Percentiles rank a stretch among this genome's conserved stretches.
Conservation (phyloP, 345 rosid species). For the Geranium brycei region DNA sequence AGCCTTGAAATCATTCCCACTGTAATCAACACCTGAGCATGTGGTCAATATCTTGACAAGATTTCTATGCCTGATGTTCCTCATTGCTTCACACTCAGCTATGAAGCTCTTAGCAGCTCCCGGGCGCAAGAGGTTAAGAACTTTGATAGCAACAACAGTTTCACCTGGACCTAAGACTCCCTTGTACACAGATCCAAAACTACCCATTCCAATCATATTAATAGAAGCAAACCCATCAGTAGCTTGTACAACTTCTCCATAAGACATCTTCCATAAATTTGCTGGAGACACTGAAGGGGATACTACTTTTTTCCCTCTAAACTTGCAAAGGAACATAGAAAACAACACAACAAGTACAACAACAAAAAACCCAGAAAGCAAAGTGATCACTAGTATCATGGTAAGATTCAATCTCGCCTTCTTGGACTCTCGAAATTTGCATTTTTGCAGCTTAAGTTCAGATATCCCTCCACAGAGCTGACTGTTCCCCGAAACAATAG, state of each 20-base stretch:
- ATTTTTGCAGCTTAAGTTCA: not conserved
- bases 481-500: not conserved
- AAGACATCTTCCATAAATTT: not conserved
- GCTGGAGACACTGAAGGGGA: not conserved
- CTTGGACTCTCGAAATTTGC: not conserved
- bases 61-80: slow-evolving; percentile 12
- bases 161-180: not conserved
- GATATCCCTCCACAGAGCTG: slow-evolving; percentile 2
- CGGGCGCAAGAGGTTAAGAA: not conserved
- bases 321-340: not conserved
- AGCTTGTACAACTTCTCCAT: not conserved
- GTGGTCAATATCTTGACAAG: slow-evolving; percentile 8
- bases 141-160: not conserved
- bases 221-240: not conserved
- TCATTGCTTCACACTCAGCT: slow-evolving; percentile 11
- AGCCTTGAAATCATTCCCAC: slow-evolving; percentile 16
- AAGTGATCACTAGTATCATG: too few species aligned
- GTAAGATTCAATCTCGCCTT: not conserved
- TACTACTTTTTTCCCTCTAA: not conserved
- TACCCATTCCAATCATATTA: not conserved
- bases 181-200: not conserved
- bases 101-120: slow-evolving; percentile 13
- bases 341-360: not conserved
- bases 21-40: slow-evolving; percentile 11
- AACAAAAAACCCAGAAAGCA: not conserved